Conservation (phyloP, 306 rosid genomes). For the Cicer arietinum region DNA sequence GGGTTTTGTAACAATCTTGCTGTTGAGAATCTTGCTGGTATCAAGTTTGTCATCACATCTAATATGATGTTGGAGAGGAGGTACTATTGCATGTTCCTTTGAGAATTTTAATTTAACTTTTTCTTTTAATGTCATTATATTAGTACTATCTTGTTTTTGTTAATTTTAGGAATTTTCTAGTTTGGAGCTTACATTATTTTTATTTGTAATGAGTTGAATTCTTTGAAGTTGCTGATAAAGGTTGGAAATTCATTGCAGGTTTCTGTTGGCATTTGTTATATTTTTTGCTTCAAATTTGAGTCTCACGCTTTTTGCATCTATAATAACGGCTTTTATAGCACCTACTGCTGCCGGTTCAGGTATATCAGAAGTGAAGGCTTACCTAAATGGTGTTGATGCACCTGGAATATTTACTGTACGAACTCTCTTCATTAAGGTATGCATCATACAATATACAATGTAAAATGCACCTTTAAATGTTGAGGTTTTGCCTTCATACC, state of each 20-base stretch:
- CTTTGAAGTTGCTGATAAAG: constrained; percentile 40
- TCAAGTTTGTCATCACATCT: constrained; percentile 87
- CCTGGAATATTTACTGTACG: constrained; percentile 72
- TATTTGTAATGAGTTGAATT: constrained; percentile 1
- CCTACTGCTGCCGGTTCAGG: constrained; percentile 93
- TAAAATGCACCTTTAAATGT: background rate
- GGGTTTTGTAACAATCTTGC: constrained; percentile 90
- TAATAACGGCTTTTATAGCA: constrained; percentile 75
- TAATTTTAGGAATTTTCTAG: constrained; percentile 4
- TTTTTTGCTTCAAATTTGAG: constrained; percentile 73
- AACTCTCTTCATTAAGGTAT: constrained; percentile 84
- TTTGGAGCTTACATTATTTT: background rate
- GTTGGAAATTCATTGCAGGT: constrained; percentile 57
- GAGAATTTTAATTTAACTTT: background rate
- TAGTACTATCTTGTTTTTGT: background rate
- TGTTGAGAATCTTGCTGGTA: constrained; percentile 91
- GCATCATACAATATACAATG: background rate
- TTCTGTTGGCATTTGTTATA: constrained; percentile 61
- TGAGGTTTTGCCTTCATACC: background rate
- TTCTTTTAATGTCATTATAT: background rate
- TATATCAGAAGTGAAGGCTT: constrained; percentile 96
- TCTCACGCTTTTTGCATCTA: constrained; percentile 73
- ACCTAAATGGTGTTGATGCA: constrained; percentile 90
- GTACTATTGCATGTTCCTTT: constrained; percentile 39
- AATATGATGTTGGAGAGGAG: constrained; percentile 82